A percentile compares a stretch with the other conserved stretches of the same genome.
phyloP scores from a whole-genome alignment of 495 filamentous ascomycete species.

The Penicillium antarcticum region DNA sequence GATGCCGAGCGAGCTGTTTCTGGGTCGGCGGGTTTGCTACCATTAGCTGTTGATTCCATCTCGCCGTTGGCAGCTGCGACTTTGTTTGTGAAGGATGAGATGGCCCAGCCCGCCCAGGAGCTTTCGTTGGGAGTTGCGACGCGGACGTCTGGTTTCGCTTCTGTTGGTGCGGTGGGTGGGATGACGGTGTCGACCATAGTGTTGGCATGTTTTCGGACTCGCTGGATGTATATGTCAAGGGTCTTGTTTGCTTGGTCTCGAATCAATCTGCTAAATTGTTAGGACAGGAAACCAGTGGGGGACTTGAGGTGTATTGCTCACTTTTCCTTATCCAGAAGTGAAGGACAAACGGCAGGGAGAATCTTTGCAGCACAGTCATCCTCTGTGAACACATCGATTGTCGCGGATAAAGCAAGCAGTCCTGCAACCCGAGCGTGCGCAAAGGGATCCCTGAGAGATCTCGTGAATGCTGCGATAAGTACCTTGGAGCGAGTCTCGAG shows the following conservation, averaged over 20 bases:
- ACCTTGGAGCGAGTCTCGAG: constrained; percentile 77
- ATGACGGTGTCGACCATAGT: constrained; percentile 79
- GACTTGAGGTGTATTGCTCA: constrained; percentile 19
- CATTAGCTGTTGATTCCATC: constrained; percentile 58
- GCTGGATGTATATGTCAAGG: constrained; percentile 81
- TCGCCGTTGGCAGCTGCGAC: constrained; percentile 78
- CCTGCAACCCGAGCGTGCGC: constrained; percentile 88
- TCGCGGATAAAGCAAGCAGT: constrained; percentile 79
- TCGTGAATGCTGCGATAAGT: constrained; percentile 82
- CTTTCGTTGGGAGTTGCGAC: constrained; percentile 75
- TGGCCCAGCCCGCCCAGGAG: constrained; percentile 94
- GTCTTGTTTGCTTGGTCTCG: constrained; percentile 91
- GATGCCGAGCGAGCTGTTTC: constrained; percentile 43
- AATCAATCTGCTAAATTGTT: constrained; percentile 51
- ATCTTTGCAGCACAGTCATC: constrained; percentile 86
- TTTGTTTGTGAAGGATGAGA: constrained; percentile 98
- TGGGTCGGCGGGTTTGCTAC: constrained; percentile 21
- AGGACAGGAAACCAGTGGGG: neutral
- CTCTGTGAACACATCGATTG: constrained; percentile 79
- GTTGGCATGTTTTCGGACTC: constrained; percentile 71
- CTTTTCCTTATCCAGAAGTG: constrained; percentile 85
- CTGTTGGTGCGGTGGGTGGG: constrained; percentile 39
- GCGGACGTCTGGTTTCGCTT: constrained; percentile 47
- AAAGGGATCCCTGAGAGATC: constrained; percentile 89
- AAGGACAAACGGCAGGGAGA: constrained; percentile 78